Conservation (phyloP, 352 stramenopile species). For the Chrysophaeum taylorii region DNA sequence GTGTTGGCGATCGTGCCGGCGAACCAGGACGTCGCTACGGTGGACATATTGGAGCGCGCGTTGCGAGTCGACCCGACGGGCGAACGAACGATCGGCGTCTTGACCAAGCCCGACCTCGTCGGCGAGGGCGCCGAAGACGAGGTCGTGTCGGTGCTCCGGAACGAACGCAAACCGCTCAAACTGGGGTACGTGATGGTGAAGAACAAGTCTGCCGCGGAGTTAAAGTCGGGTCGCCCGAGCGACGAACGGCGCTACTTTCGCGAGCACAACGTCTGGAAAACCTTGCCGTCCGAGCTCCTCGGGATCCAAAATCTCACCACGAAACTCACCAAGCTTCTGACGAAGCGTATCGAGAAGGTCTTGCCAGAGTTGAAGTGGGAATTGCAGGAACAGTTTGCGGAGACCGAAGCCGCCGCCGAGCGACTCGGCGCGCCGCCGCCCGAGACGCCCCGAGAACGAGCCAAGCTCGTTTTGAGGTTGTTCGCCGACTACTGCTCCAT, state of each 20-base stretch:
- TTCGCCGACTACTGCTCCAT: background rate
- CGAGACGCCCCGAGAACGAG: background rate
- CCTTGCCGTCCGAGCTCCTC: background rate
- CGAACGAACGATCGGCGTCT: constrained; percentile 17
- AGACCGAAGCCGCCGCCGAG: background rate
- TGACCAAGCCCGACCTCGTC: constrained; percentile 21
- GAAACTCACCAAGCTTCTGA: constrained; percentile 6
- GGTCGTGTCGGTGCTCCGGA: constrained; percentile 8
- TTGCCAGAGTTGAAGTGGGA: constrained; percentile 13
- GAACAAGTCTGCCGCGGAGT: background rate
- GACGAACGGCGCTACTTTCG: background rate
- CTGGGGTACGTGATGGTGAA: constrained; percentile 65
- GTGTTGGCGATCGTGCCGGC: constrained; percentile 67
- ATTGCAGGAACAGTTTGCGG: constrained; percentile 5
- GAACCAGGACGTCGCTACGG: constrained; percentile 69
- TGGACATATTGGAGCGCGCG: constrained; percentile 60
- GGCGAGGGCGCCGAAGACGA: constrained; percentile 18
- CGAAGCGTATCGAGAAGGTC: constrained; percentile 1
- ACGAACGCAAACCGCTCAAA: constrained; percentile 33
- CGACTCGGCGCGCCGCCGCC: background rate
- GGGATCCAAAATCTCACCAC: constrained; percentile 2
- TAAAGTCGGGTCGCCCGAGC: background rate
- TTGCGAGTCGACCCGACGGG: constrained; percentile 17
- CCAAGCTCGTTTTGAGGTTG: background rate
- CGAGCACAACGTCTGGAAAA: background rate